These are phyloP conservation scores for Cyclotella atomus DNA, from an alignment of 108 stramenopile genomes.

Conservation along the genomic window DNA sequence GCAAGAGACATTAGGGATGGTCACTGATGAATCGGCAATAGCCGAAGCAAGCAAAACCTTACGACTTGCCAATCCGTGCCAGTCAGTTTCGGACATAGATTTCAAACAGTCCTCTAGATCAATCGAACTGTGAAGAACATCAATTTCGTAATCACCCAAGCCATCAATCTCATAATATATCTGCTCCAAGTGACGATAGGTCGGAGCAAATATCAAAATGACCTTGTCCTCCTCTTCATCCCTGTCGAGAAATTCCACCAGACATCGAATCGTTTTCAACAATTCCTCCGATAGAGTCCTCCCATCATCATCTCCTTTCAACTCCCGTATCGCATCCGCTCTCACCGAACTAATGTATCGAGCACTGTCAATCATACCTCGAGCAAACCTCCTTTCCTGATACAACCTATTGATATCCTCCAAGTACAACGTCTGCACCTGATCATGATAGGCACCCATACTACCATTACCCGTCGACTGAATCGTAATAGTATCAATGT, in stretches of 20 bases:
- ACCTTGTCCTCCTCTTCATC: conserved; percentile 18
- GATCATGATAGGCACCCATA: conserved; percentile 33
- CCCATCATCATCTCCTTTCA: conserved; percentile 32
- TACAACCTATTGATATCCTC: conserved; percentile 37
- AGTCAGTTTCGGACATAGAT: conserved; percentile 17
- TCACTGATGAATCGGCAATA: conserved; percentile 57
- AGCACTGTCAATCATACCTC: conserved; percentile 1
- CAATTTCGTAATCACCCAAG: conserved; percentile 20
- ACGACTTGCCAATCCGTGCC: neutral
- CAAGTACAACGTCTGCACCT: conserved; percentile 48
- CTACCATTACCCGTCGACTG: conserved; percentile 29
- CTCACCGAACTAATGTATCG: conserved; percentile 28
- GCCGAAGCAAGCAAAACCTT: conserved; percentile 57
- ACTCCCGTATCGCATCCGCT: conserved; percentile 23
- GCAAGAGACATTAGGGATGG: conserved; percentile 50
- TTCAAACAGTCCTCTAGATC: conserved; percentile 52
- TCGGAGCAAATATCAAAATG: conserved; percentile 54
- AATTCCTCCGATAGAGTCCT: conserved; percentile 23
- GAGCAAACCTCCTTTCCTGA: neutral
- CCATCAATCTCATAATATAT: conserved; percentile 23
- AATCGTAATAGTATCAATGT: conserved; percentile 51
- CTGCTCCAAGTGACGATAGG: conserved; percentile 52
- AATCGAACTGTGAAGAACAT: conserved; percentile 51
- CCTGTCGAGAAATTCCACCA: conserved; percentile 22
- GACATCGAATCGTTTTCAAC: conserved; percentile 15